phyloP scores from a whole-genome alignment of 192 early-diverging fungal species.

The Rhizophagus prolifer region DNA sequence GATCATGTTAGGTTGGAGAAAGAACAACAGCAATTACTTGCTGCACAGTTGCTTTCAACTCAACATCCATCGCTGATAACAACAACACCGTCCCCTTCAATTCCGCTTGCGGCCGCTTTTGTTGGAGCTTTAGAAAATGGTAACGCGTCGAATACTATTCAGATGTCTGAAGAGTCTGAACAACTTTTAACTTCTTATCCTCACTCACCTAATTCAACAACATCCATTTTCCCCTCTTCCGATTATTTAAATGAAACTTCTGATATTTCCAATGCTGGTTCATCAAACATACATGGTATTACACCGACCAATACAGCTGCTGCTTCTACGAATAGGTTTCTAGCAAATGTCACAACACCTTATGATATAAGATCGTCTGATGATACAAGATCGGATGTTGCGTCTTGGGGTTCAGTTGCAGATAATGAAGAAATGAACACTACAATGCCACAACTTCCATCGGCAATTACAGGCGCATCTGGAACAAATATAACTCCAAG shows the following conservation, averaged over 20 bases:
- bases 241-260: constrained; percentile 25
- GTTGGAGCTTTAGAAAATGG: constrained; percentile 29
- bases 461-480: background rate
- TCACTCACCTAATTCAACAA: constrained; percentile 27
- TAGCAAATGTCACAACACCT: constrained; percentile 22
- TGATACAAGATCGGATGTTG: constrained; percentile 31
- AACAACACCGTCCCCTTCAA: constrained; percentile 25
- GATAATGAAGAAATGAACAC: constrained; percentile 28
- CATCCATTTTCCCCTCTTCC: constrained; percentile 21
- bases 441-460: constrained; percentile 2
- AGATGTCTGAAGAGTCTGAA: constrained; percentile 20
- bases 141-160: constrained; percentile 23
- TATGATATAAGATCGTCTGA: constrained; percentile 23
- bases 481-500: constrained; percentile 11
- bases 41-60: constrained; percentile 29
- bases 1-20: constrained; percentile 55
- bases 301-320: constrained; percentile 20
- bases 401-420: constrained; percentile 31
- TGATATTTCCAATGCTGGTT: constrained; percentile 30
- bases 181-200: constrained; percentile 15
- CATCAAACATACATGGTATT: constrained; percentile 27
- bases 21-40: constrained; percentile 42
- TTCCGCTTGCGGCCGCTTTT: constrained; percentile 32
- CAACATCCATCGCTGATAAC: constrained; percentile 30
- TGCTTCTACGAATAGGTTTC: constrained; percentile 29